A percentile compares a stretch with the other conserved stretches of the same genome.
Evolutionary conservation across 306 rosid species (phyloP).

Genomic region (Cicer judaicum): DNA sequence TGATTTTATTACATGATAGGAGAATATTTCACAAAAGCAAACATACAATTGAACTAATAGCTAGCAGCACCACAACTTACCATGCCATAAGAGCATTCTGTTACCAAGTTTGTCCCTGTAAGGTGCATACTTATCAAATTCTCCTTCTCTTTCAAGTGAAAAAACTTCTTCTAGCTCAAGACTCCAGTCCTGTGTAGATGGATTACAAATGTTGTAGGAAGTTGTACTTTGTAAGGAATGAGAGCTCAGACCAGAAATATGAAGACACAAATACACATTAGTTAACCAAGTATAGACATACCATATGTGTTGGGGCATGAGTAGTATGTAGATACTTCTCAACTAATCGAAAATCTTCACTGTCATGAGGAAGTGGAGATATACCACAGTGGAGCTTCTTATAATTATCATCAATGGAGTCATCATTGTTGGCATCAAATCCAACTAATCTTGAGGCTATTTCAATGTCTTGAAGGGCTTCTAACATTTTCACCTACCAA

Average conservation of each 20-base stretch:
- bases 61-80: constrained; percentile 52
- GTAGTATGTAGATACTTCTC: constrained; percentile 85
- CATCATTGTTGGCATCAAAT: constrained; percentile 75
- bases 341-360: constrained; percentile 78
- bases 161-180: constrained; percentile 97
- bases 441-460: constrained; percentile 97
- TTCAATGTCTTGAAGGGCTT: constrained; percentile 98
- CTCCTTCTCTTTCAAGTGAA: constrained; percentile 92
- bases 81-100: constrained; percentile 99
- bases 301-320: constrained; percentile 97
- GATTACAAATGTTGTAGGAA: constrained; percentile 39
- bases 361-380: constrained; percentile 78
- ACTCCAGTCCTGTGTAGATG: constrained; percentile 79
- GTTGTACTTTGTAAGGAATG: constrained; percentile 18
- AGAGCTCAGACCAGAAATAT: constrained; percentile 14
- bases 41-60: constrained; percentile 16
- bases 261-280: constrained; percentile 1
- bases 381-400: constrained; percentile 81
- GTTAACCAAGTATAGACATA: constrained; percentile 49
- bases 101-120: constrained; percentile 69
- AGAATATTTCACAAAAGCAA: constrained; percentile 34
- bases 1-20: constrained; percentile 2
- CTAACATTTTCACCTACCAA: constrained; percentile 95
- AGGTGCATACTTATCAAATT: constrained; percentile 71
- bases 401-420: constrained; percentile 90